Conservation (phyloP, 441 rosid genomes). For the Corymbia calophylla region DNA sequence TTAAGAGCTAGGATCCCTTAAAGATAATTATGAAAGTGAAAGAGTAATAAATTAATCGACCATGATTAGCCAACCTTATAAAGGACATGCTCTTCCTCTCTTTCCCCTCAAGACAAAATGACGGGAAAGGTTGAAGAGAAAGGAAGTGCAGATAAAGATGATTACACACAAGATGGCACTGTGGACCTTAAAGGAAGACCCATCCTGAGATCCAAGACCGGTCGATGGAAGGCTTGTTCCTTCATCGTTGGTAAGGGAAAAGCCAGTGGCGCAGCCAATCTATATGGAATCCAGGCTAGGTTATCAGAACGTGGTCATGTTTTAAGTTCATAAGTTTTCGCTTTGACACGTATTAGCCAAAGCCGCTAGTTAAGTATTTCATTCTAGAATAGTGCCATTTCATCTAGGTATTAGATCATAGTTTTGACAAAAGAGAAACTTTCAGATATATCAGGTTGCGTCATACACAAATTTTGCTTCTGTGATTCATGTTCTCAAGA, state of each 20-base stretch:
- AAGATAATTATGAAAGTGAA: neutral
- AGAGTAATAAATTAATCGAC: neutral
- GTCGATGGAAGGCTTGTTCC: slow-evolving; percentile 30
- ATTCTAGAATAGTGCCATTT: neutral
- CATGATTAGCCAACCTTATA: neutral
- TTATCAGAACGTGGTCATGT: no score
- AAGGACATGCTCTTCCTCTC: neutral
- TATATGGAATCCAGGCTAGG: no score
- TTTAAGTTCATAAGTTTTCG: no score
- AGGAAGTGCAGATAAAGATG: slow-evolving; percentile 10
- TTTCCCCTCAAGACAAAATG: neutral
- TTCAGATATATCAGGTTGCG: neutral
- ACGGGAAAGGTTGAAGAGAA: slow-evolving; percentile 27
- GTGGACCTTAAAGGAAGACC: slow-evolving; percentile 31
- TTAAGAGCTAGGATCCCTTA: neutral
- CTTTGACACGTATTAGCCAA: no score
- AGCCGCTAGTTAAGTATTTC: neutral
- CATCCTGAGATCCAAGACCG: slow-evolving; percentile 23
- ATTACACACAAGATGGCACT: slow-evolving; percentile 26
- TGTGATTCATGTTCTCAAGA: neutral
- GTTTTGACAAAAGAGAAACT: neutral
- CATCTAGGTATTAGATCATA: neutral
- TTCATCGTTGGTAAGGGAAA: slow-evolving; percentile 28
- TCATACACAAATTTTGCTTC: neutral
- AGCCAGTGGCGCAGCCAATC: neutral